Percentiles rank a stretch among this genome's conserved stretches.
Evolutionary conservation across 192 early-diverging fungal genomes (phyloP).

Genomic region (Paraglomus occultum): DNA sequence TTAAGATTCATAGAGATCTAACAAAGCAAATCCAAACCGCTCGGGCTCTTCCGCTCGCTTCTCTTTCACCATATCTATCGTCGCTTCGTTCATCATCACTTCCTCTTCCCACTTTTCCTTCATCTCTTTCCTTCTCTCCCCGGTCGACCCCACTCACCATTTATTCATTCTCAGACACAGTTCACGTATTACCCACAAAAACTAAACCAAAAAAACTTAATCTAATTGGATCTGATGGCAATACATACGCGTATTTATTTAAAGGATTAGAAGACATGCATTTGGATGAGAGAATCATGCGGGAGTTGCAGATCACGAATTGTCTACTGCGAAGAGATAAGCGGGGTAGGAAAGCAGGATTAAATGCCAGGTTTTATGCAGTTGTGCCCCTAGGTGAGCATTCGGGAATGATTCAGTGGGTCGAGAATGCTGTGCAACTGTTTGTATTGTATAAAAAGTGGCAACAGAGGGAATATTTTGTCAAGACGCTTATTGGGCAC

Average conservation of each 20-base stretch:
- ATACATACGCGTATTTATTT: conserved; percentile 70
- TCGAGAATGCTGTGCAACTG: conserved; percentile 74
- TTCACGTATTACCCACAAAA: conserved; percentile 75
- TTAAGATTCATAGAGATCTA: conserved; percentile 55
- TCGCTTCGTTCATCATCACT: conserved; percentile 45
- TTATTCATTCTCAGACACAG: conserved; percentile 47
- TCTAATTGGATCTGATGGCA: conserved; percentile 57
- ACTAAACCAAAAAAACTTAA: conserved; percentile 88
- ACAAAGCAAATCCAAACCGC: conserved; percentile 52
- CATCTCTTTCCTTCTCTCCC: not conserved
- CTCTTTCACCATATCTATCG: conserved; percentile 62
- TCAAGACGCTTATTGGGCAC: conserved; percentile 45
- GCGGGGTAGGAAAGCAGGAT: conserved; percentile 31
- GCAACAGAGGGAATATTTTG: conserved; percentile 68
- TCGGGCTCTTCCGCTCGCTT: conserved; percentile 51
- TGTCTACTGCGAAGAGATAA: conserved; percentile 57
- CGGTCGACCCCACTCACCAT: conserved; percentile 38
- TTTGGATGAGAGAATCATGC: conserved; percentile 91
- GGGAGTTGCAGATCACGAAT: conserved; percentile 66
- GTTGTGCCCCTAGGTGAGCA: conserved; percentile 89
- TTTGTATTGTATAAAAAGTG: conserved; percentile 77
- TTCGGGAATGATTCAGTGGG: conserved; percentile 95
- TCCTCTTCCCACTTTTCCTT: conserved; percentile 48
- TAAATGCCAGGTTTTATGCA: conserved; percentile 49
- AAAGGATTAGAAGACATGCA: conserved; percentile 94